These are phyloP conservation scores for Lithospermum erythrorhizon DNA, from an alignment of 257 asterid species.

Conservation along the genomic window DNA sequence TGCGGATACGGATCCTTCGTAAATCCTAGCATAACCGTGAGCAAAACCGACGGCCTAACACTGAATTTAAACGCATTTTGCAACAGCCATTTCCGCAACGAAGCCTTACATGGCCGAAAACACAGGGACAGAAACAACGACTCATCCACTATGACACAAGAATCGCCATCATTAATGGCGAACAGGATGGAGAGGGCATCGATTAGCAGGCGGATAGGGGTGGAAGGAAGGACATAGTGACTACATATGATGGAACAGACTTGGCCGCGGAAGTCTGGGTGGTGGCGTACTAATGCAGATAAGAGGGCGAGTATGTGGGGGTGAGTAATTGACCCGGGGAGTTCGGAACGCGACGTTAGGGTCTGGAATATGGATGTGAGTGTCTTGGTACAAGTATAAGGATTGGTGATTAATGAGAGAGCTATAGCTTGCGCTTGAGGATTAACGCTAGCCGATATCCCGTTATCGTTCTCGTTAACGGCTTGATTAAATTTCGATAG, in stretches of 20 bases:
- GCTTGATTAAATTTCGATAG: slow-evolving; percentile 2
- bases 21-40: slow-evolving; percentile 60
- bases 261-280: slow-evolving; percentile 29
- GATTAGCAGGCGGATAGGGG: slow-evolving; percentile 26
- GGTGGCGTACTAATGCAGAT: slow-evolving; percentile 30
- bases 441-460: slow-evolving; percentile 7
- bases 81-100: slow-evolving; percentile 48
- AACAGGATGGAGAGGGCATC: slow-evolving; percentile 43
- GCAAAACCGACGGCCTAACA: slow-evolving; percentile 56
- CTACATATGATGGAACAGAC: slow-evolving; percentile 24
- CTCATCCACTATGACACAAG: slow-evolving; percentile 12
- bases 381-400: slow-evolving; percentile 45
- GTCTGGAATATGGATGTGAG: slow-evolving; percentile 33
- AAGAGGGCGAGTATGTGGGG: slow-evolving; percentile 38
- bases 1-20: slow-evolving; percentile 84
- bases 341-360: slow-evolving; percentile 34
- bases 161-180: slow-evolving; percentile 11
- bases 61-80: slow-evolving; percentile 42
- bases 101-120: slow-evolving; percentile 31
- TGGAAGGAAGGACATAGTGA: slow-evolving; percentile 34
- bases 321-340: slow-evolving; percentile 12
- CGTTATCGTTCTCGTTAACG: not conserved
- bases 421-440: slow-evolving; percentile 14
- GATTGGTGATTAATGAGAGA: slow-evolving; percentile 54
- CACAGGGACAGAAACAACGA: slow-evolving; percentile 51